These are phyloP conservation scores for Globisporangium rhizosaccharum DNA, from an alignment of 352 stramenopile species.

Conservation along the genomic window DNA sequence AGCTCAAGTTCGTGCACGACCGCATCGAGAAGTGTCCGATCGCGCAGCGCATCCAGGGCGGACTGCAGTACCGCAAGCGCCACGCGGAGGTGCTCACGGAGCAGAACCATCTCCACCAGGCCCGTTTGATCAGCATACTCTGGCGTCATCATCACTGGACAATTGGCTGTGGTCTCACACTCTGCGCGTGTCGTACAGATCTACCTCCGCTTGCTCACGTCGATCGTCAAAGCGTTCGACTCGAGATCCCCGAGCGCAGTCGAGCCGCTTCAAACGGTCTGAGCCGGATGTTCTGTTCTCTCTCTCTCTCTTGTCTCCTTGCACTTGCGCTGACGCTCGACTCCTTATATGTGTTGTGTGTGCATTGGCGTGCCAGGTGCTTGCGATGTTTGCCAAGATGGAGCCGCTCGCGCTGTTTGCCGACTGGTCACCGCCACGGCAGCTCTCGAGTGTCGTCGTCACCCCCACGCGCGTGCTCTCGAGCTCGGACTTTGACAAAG, in stretches of 20 bases:
- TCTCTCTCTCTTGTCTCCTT: not conserved
- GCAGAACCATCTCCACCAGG: slow-evolving; percentile 79
- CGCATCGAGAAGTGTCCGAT: slow-evolving; percentile 71
- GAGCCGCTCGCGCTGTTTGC: slow-evolving; percentile 64
- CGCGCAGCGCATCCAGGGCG: slow-evolving; percentile 41
- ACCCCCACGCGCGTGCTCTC: slow-evolving; percentile 40
- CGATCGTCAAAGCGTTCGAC: slow-evolving; percentile 57
- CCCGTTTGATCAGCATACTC: slow-evolving; percentile 10
- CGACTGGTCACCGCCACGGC: slow-evolving; percentile 69
- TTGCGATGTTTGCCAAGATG: slow-evolving; percentile 50
- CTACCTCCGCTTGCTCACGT: slow-evolving; percentile 56
- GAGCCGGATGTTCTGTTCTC: not conserved
- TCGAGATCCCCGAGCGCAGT: slow-evolving; percentile 31
- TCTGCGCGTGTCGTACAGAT: slow-evolving; percentile 30
- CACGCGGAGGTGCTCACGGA: slow-evolving; percentile 42
- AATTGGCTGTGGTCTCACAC: not conserved
- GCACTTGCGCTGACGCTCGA: not conserved
- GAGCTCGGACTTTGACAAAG: slow-evolving; percentile 56
- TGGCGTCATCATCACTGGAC: not conserved
- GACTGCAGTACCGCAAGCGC: slow-evolving; percentile 59
- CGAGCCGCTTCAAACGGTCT: slow-evolving; percentile 61
- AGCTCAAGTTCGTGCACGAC: slow-evolving; percentile 83
- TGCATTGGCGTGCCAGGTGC: slow-evolving; percentile 34
- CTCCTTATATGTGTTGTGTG: not conserved
- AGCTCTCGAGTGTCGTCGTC: slow-evolving; percentile 38